Evolutionary conservation across 352 stramenopile genomes (phyloP), one percentile per base, ranked within the genome.

Genomic region (Phytophthora melonis): DNA sequence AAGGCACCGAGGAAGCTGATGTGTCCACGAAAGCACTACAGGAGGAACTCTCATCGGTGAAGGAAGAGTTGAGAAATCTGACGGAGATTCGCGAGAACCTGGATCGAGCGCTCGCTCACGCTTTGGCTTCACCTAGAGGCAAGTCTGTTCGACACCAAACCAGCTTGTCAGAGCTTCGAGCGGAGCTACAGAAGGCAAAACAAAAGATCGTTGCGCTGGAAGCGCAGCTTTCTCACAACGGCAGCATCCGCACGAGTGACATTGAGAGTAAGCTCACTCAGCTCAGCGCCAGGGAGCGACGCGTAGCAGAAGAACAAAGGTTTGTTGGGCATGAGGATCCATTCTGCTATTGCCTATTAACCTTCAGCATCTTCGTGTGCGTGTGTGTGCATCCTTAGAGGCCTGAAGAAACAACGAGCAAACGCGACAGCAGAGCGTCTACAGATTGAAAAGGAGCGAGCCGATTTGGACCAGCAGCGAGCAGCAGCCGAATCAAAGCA

Each of bases 131-230:
- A n/a, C 66, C 70, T 3, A 66, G 56, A 58, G 57, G 49, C 18
- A 77, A 66, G 41, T 68, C 55, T 34, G 60, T 25, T 13, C 25
- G 59, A 18, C 58, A 77, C 16, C 70, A 74, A 34, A 50, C 65
- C 14, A 77, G 10, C 10, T 60, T 74, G 57, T 73, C 74, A 10
- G 74, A 80, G 14, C 13, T 70, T 10, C 78, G 86, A 13, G 80
- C 80, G 2, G 86, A 91, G 36, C 43, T 93, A n/a, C 77, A 88
- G 57, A 83, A 79, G 18, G 86, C 86, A 8, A 81, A 82, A 57
- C 74, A 85, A 30, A 89, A 86, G 59, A 87, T 90, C 25, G 59
- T 64, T 0, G 23, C 58, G 6, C 64, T 93, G 1, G 83, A 93
- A 68, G 77, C 81, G 2, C 81, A 86, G 47, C 47, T 88, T 66